Evolutionary conservation across 768 basidiomycete genomes (phyloP), one percentile per base, ranked within the genome.

Genomic region (Leucocoprinus leucothites): DNA sequence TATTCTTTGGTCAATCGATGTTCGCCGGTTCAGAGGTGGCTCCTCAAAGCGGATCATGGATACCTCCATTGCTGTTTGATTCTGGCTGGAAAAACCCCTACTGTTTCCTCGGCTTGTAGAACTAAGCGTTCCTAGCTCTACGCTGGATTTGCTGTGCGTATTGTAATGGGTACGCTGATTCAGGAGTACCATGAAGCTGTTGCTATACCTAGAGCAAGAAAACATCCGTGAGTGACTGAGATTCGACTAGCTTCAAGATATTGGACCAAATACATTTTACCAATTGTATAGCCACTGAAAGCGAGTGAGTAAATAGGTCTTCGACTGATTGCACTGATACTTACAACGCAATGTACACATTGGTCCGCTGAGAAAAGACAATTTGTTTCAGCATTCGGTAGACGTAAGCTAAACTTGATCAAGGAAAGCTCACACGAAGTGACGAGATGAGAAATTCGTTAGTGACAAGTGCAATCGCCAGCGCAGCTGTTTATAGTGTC

Each of bases 161-260:
- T 53, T 42, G 16, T 24, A 35, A 43, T 48, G 31, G 26, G 48
- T 7, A 19, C 53, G 53, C 19, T 55, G 53, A 21, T 55, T 55
- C 11, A 55, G 26, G 25, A 55, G 40, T n/a, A 55, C 53, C 53
- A 55, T 55, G 26, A 55, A 55, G n/a, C 46, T 41, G 40, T 55
- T 55, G 47, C 46, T 55, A 22, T 55, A 55, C 26, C 53, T 55
- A 5, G 25, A 14, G 13, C 11, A 8, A 24, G 31, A 21, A 14
- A 22, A 2, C 9, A n/a, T 13, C 3, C 5, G 16, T 36, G 8
- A 47, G n/a, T n/a, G n/a, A n/a, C n/a, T n/a, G 18, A 13, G 1
- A 8, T 11, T 44, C n/a, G 9, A 53, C 6, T 5, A 5, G 4
- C 7, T n/a, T n/a, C 3, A n/a, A 11, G 4, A 38, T n/a, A n/a